Evolutionary conservation across 2,329 filamentous ascomycete species (phyloP).

Genomic region (Penicillium hordei): DNA sequence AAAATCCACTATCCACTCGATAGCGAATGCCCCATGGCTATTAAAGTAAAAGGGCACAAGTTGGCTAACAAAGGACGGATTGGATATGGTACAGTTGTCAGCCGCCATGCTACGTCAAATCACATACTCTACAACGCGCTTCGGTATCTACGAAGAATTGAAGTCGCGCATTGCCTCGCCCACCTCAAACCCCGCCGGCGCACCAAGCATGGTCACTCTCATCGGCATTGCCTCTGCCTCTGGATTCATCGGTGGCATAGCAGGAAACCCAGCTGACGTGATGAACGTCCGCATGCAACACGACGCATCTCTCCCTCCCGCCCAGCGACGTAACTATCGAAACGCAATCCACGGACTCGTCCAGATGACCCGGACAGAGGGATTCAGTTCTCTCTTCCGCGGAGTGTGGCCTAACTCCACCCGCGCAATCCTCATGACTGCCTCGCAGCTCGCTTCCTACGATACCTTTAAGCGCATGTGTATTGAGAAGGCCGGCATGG

Average conservation of each 20-base stretch:
- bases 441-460: conserved; percentile 63
- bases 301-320: conserved; percentile 71
- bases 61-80: conserved; percentile 5
- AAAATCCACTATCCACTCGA: not conserved
- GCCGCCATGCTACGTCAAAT: conserved; percentile 90
- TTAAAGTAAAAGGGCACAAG: not conserved
- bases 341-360: conserved; percentile 83
- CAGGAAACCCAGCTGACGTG: conserved; percentile 92
- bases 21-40: not conserved
- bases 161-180: conserved; percentile 64
- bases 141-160: conserved; percentile 93
- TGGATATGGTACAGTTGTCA: conserved; percentile 59
- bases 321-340: conserved; percentile 80
- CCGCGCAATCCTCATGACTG: conserved; percentile 65
- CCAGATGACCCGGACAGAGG: conserved; percentile 85
- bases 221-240: conserved; percentile 79
- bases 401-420: conserved; percentile 66
- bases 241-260: conserved; percentile 83
- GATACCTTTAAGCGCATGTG: conserved; percentile 62
- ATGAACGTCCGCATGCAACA: conserved; percentile 99
- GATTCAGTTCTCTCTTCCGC: conserved; percentile 71
- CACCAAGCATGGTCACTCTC: conserved; percentile 71
- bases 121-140: conserved; percentile 94
- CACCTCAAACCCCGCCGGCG: conserved; percentile 35
- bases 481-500: conserved; percentile 52